Percentiles rank a stretch among this genome's conserved stretches.
Evolutionary conservation across 1,139 yeast genomes (phyloP).

Genomic region (Taphrina confusa): DNA sequence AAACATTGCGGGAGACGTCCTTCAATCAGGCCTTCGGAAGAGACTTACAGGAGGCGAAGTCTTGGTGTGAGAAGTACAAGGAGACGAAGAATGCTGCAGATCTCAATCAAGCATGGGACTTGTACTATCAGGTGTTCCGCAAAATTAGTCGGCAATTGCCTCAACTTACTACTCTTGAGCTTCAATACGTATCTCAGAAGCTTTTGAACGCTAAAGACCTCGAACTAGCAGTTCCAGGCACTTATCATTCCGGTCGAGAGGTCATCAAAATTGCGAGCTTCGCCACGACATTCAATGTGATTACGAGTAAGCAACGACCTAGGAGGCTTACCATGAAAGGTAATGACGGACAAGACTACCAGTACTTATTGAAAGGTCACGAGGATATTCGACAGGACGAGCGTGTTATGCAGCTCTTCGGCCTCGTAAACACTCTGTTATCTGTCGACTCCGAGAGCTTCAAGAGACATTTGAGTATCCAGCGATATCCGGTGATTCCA

Average conservation of each 20-base stretch:
- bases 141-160: constrained; percentile 87
- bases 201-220: constrained; percentile 74
- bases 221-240: constrained; percentile 91
- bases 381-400: constrained; percentile 98
- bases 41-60: constrained; percentile 88
- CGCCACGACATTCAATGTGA: constrained; percentile 83
- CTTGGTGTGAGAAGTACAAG: constrained; percentile 85
- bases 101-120: constrained; percentile 96
- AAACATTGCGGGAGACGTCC: constrained; percentile 87
- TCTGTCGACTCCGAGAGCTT: constrained; percentile 92
- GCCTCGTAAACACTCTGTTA: constrained; percentile 85
- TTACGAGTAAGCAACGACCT: constrained; percentile 94
- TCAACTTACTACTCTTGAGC: constrained; percentile 78
- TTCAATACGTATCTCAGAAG: constrained; percentile 92
- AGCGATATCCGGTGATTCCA: constrained; percentile 89
- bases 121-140: constrained; percentile 88
- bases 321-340: constrained; percentile 77
- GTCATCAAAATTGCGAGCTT: constrained; percentile 69
- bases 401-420: constrained; percentile 95
- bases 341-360: constrained; percentile 87
- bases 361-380: constrained; percentile 83
- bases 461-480: constrained; percentile 91
- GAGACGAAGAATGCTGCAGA: constrained; percentile 83
- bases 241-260: constrained; percentile 82
- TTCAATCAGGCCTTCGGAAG: constrained; percentile 93